Conservation (phyloP, 116 monocot species). For the Zostera marina region DNA sequence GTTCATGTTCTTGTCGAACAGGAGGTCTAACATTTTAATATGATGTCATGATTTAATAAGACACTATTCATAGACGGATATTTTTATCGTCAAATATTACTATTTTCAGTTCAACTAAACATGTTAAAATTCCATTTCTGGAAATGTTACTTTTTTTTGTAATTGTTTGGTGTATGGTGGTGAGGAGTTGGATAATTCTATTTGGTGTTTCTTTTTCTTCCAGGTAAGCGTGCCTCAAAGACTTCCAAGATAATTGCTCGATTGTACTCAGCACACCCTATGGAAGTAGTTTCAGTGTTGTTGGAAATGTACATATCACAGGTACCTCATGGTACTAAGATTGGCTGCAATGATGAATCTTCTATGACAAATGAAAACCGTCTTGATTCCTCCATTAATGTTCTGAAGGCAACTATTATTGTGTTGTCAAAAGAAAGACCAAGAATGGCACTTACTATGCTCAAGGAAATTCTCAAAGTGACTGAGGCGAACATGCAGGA, state of each 20-base stretch:
- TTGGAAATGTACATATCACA: conserved; percentile 40
- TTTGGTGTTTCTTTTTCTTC: too few species aligned
- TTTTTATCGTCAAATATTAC: too few species aligned
- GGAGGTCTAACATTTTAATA: too few species aligned
- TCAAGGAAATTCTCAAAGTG: conserved; percentile 45
- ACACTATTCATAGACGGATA: too few species aligned
- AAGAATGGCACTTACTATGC: conserved; percentile 39
- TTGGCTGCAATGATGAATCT: conserved; percentile 15
- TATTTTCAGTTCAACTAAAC: too few species aligned
- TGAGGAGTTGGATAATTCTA: too few species aligned
- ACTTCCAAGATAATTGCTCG: conserved; percentile 30
- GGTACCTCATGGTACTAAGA: conserved; percentile 11
- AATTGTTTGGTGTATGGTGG: background rate
- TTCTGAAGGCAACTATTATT: conserved; percentile 41
- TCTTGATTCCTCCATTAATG: conserved; percentile 8
- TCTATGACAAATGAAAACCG: conserved; percentile 2
- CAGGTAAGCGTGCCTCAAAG: conserved; percentile 48
- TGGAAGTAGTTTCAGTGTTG: conserved; percentile 48
- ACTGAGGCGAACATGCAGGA: conserved; percentile 33
- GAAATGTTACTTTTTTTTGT: background rate
- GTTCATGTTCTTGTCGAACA: too few species aligned
- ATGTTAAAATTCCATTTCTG: background rate
- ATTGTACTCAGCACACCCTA: conserved; percentile 51
- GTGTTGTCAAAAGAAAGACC: conserved; percentile 50
- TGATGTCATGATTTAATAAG: too few species aligned